Evolutionary conservation across 306 rosid species (phyloP), one percentile per base, ranked within the genome.

Genomic region (Myrica gale): DNA sequence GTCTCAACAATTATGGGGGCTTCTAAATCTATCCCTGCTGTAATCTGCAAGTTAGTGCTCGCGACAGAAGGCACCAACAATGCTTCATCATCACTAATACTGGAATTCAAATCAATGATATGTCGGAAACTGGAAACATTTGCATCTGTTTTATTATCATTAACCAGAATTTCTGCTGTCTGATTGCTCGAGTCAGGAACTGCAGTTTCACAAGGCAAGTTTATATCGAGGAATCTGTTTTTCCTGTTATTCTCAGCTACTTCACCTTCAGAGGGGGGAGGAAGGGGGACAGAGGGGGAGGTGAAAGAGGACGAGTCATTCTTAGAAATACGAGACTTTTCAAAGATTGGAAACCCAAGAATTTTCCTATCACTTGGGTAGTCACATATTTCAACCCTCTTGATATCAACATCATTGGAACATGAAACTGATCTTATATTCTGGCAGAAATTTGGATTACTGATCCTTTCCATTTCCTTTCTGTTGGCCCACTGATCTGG

Each of bases 311-410:
- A 85, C 46, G 89, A 77, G 80, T 87, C 92, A 53, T 83, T 82
- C 87, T 84, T 89, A 5, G 90, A 78, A 78, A 81, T 69, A 79
- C 63, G 69, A 8, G 88, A 67, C 87, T 62, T 79, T 45, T 83
- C 93, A 78, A 83, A 95, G 80, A 89, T 73, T 9, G 97, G 88
- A 84, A 89, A 80, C 44, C 90, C 97, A 58, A 90, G 88, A 85
- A 92, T 86, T 78, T 85, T 87, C 82, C 65, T 75, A 72, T 71
- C 82, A 77, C 82, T 76, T 10, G 78, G 85, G 81, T 77, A 74
- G 74, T 77, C 93, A 68, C 84, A 76, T 11, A 55, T 51, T 74
- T 88, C 93, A 3, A 37, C 78, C 87, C 77, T 88, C 80, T 80
- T 81, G 17, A 67, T 77, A 78, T 79, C 90, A 70, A 75, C 43